These are phyloP conservation scores for Kalmusia sp. DNA, from an alignment of 2,329 filamentous ascomycete genomes.

Conservation along the genomic window DNA sequence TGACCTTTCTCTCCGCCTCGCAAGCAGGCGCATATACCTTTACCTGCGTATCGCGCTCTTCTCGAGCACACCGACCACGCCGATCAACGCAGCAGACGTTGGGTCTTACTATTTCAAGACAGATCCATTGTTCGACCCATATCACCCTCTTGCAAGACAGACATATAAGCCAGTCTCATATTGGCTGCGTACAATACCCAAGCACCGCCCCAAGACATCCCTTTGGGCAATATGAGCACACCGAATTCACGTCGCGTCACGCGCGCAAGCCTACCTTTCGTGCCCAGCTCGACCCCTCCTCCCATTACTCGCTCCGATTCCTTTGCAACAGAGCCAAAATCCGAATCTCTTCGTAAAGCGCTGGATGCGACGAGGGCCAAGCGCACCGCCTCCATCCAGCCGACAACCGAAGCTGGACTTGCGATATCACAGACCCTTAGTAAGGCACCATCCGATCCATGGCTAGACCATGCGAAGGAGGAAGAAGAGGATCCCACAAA, in stretches of 20 bases:
- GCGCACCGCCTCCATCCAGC: slow-evolving; percentile 25
- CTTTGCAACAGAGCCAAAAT: slow-evolving; percentile 36
- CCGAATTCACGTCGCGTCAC: slow-evolving; percentile 27
- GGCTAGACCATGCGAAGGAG: slow-evolving; percentile 36
- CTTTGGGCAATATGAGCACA: slow-evolving; percentile 9
- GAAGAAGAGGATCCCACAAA: slow-evolving; percentile 27
- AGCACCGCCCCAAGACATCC: slow-evolving; percentile 11
- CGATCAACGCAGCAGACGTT: neutral
- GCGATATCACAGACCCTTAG: slow-evolving; percentile 22
- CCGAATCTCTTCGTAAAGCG: slow-evolving; percentile 41
- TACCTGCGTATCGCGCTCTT: neutral
- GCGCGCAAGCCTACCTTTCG: slow-evolving; percentile 21
- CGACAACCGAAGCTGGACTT: slow-evolving; percentile 11
- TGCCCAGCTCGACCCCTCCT: slow-evolving; percentile 21
- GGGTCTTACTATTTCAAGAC: neutral
- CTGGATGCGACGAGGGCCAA: slow-evolving; percentile 39
- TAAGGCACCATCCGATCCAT: slow-evolving; percentile 36
- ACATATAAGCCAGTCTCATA: slow-evolving; percentile 3
- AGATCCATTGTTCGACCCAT: slow-evolving; percentile 3
- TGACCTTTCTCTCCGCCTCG: neutral
- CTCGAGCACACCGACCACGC: neutral
- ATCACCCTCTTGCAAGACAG: neutral
- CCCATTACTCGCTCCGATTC: slow-evolving; percentile 21
- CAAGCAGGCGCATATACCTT: neutral
- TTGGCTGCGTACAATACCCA: neutral